A percentile compares a stretch with the other conserved stretches of the same genome.
Conservation (phyloP, 495 filamentous ascomycete species). For the Trichoderma virens region DNA sequence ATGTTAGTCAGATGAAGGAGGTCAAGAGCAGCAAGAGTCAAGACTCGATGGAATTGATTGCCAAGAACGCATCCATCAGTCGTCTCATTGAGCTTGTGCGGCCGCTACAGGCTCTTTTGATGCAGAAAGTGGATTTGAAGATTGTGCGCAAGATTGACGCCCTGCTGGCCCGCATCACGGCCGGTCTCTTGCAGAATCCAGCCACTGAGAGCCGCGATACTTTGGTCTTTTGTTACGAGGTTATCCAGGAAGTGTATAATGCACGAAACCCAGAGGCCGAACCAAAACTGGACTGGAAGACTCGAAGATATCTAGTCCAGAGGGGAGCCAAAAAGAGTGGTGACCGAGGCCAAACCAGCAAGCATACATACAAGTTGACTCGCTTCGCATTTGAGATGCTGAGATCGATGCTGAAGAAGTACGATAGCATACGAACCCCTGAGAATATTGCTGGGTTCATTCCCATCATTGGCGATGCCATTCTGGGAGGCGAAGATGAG, state of each 20-base stretch:
- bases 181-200: conserved; percentile 73
- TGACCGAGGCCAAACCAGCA: conserved; percentile 56
- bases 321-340: conserved; percentile 64
- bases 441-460: conserved; percentile 76
- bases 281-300: conserved; percentile 47
- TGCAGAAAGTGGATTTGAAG: conserved; percentile 71
- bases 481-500: conserved; percentile 78
- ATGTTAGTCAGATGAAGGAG: conserved; percentile 92
- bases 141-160: conserved; percentile 86
- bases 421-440: conserved; percentile 67
- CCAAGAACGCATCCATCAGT: conserved; percentile 65
- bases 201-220: conserved; percentile 67
- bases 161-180: conserved; percentile 71
- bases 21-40: conserved; percentile 96
- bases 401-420: conserved; percentile 70
- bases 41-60: conserved; percentile 92
- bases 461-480: conserved; percentile 77
- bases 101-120: conserved; percentile 68
- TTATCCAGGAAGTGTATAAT: conserved; percentile 78
- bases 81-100: conserved; percentile 66
- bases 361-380: conserved; percentile 73
- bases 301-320: conserved; percentile 68
- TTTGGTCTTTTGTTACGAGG: conserved; percentile 86
- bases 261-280: conserved; percentile 37
- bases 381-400: conserved; percentile 83